phyloP scores from a whole-genome alignment of 495 filamentous ascomycete species.

The Chaetomidium leptoderma region DNA sequence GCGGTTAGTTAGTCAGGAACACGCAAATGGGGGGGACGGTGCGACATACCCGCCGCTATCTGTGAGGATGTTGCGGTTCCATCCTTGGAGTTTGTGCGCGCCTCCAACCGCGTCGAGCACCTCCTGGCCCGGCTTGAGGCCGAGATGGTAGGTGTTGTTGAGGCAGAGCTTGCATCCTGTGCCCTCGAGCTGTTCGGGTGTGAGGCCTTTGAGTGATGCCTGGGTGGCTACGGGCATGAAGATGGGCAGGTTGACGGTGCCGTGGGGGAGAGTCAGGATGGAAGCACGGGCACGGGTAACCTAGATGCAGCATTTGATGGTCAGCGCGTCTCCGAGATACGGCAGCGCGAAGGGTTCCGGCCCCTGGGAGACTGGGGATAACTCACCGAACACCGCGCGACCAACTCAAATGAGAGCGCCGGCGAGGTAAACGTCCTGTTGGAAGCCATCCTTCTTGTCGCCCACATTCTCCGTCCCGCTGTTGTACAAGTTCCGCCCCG shows the following conservation, averaged over 20 bases:
- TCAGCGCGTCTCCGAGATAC: background rate
- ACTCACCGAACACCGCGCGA: constrained; percentile 79
- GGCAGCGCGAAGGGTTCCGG: background rate
- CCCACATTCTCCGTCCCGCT: constrained; percentile 25
- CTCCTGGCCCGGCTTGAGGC: constrained; percentile 87
- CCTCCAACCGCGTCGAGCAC: constrained; percentile 82
- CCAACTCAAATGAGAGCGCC: constrained; percentile 75
- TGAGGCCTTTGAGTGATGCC: constrained; percentile 89
- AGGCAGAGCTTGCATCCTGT: constrained; percentile 87
- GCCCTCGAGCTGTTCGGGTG: constrained; percentile 82
- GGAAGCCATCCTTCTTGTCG: constrained; percentile 44
- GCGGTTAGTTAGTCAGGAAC: constrained; percentile 5
- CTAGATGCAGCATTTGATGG: constrained; percentile 43
- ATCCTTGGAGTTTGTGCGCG: constrained; percentile 89
- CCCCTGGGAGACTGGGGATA: background rate
- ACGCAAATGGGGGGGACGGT: background rate
- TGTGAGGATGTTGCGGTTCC: constrained; percentile 91
- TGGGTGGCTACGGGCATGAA: constrained; percentile 99
- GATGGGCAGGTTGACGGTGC: constrained; percentile 79
- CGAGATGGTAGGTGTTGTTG: constrained; percentile 97
- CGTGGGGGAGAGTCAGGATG: constrained; percentile 83
- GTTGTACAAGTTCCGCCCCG: background rate
- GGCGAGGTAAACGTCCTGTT: constrained; percentile 42
- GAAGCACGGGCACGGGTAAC: constrained; percentile 95
- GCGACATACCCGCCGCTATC: constrained; percentile 89